Conservation (phyloP, 257 asterid genomes). For the Datura wrightii region DNA sequence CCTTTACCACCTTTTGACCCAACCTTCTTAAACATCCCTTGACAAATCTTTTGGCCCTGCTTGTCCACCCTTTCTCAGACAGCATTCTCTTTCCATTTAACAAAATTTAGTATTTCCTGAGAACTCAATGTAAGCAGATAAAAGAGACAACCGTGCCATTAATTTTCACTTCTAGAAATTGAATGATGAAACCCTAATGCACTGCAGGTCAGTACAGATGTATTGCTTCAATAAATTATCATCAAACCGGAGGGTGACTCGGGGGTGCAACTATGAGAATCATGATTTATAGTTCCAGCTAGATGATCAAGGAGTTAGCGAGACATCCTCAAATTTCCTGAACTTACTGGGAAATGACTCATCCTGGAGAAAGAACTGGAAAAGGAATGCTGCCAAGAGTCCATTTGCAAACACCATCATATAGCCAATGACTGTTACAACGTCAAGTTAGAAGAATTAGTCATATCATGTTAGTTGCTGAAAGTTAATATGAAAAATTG, state of each 20-base stretch:
- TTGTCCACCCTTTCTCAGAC: neutral
- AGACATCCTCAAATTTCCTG: constrained; percentile 4
- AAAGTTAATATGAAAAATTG: neutral
- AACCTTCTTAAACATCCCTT: neutral
- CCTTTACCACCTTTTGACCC: neutral
- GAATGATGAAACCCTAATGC: neutral
- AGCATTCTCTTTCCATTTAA: neutral
- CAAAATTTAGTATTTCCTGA: neutral
- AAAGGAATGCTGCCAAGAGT: constrained; percentile 88
- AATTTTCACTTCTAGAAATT: neutral
- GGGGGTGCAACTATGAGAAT: neutral
- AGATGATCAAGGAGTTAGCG: constrained; percentile 2
- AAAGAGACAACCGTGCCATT: neutral
- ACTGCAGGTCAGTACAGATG: neutral
- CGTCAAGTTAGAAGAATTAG: constrained; percentile 23
- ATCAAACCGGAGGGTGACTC: neutral
- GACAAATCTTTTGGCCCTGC: neutral
- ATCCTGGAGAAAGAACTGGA: constrained; percentile 87
- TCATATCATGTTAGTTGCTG: constrained; percentile 30
- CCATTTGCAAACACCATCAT: constrained; percentile 86
- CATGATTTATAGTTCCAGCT: constrained; percentile 16
- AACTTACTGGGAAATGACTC: constrained; percentile 91
- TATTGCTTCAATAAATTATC: constrained; percentile 24
- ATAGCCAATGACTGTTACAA: constrained; percentile 84
- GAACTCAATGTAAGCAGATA: constrained; percentile 7